A percentile compares a stretch with the other conserved stretches of the same genome.
Conservation (phyloP, 2,329 filamentous ascomycete genomes). For the Aspergillus fumigatus region DNA sequence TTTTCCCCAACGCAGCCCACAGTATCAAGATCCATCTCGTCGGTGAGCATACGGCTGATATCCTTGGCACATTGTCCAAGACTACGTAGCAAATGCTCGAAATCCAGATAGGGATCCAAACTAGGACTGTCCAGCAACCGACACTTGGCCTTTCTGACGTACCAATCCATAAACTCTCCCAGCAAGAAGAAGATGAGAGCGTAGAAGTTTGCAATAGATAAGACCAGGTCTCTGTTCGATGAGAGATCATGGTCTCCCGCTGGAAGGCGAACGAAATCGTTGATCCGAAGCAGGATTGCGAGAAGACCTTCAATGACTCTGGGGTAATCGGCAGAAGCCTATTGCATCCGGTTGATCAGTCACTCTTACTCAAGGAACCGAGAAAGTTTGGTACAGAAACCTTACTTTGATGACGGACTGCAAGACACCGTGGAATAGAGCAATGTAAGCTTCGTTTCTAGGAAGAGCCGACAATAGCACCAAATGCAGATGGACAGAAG, state of each 20-base stretch:
- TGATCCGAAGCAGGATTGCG: constrained; percentile 29
- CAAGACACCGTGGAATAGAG: constrained; percentile 33
- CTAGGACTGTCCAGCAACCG: constrained; percentile 32
- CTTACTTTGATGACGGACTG: constrained; percentile 35
- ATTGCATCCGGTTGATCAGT: constrained; percentile 3
- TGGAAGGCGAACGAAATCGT: constrained; percentile 23
- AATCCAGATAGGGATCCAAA: constrained; percentile 31
- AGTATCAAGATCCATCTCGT: constrained; percentile 24
- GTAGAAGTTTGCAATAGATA: constrained; percentile 29
- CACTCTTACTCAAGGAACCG: neutral
- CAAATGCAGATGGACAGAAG: constrained; percentile 27
- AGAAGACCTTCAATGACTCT: constrained; percentile 32
- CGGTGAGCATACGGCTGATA: constrained; percentile 13
- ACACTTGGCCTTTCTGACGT: constrained; percentile 30
- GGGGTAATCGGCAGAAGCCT: constrained; percentile 35
- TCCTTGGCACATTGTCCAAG: constrained; percentile 23
- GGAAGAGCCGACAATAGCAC: constrained; percentile 24
- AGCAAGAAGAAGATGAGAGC: constrained; percentile 33
- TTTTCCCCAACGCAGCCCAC: constrained; percentile 11
- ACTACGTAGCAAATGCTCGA: constrained; percentile 29
- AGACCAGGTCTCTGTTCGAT: constrained; percentile 11
- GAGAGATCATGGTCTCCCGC: constrained; percentile 4
- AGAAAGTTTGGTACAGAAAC: neutral
- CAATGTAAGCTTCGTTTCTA: constrained; percentile 23
- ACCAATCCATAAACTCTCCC: constrained; percentile 37